These are phyloP conservation scores for Ustilago bromivora DNA, from an alignment of 1,284 basidiomycete species.

Conservation along the genomic window DNA sequence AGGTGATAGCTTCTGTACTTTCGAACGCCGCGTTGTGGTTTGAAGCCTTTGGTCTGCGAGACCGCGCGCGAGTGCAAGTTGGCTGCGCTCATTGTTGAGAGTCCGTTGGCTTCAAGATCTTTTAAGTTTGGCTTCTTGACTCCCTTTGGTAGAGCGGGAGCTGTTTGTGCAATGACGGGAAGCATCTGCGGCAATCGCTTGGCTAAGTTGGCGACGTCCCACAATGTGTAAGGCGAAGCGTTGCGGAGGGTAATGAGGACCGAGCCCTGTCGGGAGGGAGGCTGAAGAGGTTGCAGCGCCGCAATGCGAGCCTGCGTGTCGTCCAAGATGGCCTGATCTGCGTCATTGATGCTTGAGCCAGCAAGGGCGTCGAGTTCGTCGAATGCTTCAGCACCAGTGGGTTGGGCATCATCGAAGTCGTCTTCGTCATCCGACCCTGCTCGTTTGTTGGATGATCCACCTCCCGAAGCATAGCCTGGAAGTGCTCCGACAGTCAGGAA, in stretches of 20 bases:
- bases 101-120: conserved; percentile 35
- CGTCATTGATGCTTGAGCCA: conserved; percentile 9
- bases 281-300: conserved; percentile 71
- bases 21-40: conserved; percentile 72
- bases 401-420: conserved; percentile 19
- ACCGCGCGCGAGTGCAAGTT: conserved; percentile 37
- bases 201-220: conserved; percentile 73
- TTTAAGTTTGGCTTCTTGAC: conserved; percentile 46
- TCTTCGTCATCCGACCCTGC: conserved; percentile 42
- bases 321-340: conserved; percentile 57
- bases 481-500: conserved; percentile 73
- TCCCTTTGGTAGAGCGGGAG: conserved; percentile 58
- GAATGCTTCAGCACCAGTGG: conserved; percentile 13
- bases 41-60: conserved; percentile 19
- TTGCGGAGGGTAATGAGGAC: conserved; percentile 90
- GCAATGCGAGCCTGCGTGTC: conserved; percentile 63
- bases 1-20: conserved; percentile 77
- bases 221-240: conserved; percentile 86
- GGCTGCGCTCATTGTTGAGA: conserved; percentile 32
- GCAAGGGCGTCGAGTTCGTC: conserved; percentile 10
- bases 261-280: conserved; percentile 72
- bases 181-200: conserved; percentile 70
- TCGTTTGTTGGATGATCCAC: conserved; percentile 55
- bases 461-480: conserved; percentile 56
- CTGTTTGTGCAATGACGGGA: conserved; percentile 73